phyloP scores from a whole-genome alignment of 1,284 basidiomycete genomes.

The Irpex rosettiformis region DNA sequence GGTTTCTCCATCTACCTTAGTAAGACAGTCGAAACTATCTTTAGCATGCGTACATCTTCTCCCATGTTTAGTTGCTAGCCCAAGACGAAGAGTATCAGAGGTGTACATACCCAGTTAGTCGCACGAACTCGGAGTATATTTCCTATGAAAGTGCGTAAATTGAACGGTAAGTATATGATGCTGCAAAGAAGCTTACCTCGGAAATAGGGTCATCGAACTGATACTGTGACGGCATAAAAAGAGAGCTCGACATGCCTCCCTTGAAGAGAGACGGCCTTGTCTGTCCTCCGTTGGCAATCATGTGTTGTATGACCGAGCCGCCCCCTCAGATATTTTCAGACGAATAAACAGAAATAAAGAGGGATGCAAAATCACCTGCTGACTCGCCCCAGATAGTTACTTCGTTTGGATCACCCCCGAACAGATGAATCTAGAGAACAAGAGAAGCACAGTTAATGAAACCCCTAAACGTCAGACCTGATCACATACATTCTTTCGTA shows the following conservation, averaged over 20 bases:
- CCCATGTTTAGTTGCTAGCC: too few species aligned
- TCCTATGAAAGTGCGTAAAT: not conserved
- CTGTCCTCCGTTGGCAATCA: not conserved
- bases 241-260: not conserved
- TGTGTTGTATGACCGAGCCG: not conserved
- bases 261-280: constrained; percentile 1
- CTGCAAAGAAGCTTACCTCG: not conserved
- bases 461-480: not conserved
- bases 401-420: not conserved
- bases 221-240: not conserved
- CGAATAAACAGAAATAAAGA: not conserved
- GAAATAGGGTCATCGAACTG: not conserved
- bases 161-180: too few species aligned
- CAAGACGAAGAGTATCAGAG: not conserved
- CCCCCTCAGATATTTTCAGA: not conserved
- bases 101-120: not conserved
- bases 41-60: not conserved
- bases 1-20: not conserved
- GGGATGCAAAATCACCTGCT: not conserved
- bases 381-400: constrained; percentile 3
- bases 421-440: not conserved
- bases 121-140: not conserved
- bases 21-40: not conserved
- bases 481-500: not conserved
- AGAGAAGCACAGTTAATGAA: not conserved